Conservation (phyloP, 1,284 basidiomycete species). For the Naganishia sp. region DNA sequence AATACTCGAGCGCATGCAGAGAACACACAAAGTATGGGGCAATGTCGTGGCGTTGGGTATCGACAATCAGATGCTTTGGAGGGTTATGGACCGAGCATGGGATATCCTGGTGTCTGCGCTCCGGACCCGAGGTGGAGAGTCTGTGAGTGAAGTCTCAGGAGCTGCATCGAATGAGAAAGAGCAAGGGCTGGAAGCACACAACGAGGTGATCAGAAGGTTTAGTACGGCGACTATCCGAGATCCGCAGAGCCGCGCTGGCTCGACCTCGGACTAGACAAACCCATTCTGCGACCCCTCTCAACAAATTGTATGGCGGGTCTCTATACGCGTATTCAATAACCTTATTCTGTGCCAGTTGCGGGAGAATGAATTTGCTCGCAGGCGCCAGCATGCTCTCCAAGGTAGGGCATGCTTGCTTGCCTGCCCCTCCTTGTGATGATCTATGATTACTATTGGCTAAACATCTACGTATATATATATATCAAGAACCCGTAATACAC, state of each 20-base stretch:
- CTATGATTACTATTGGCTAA: no score
- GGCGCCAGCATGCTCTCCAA: no score
- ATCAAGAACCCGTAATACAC: no score
- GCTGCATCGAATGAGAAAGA: background rate
- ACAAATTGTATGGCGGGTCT: no score
- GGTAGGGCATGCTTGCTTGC: no score
- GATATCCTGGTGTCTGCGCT: slow-evolving; percentile 37
- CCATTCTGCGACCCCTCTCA: no score
- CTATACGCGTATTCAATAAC: no score
- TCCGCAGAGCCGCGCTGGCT: slow-evolving; percentile 6
- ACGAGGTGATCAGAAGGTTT: slow-evolving; percentile 19
- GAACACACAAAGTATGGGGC: slow-evolving; percentile 46
- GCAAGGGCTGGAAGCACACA: background rate
- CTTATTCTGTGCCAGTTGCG: no score
- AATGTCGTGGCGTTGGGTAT: slow-evolving; percentile 43
- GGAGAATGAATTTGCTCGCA: no score
- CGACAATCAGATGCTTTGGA: slow-evolving; percentile 43
- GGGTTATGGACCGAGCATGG: slow-evolving; percentile 44
- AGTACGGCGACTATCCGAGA: slow-evolving; percentile 22
- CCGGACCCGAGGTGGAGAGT: slow-evolving; percentile 1
- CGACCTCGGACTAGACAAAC: background rate
- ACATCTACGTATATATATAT: no score
- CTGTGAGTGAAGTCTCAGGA: background rate
- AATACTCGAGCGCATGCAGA: slow-evolving; percentile 39
- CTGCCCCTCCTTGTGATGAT: no score